phyloP scores from a whole-genome alignment of 768 basidiomycete genomes.

The Lactarius deliciosus region DNA sequence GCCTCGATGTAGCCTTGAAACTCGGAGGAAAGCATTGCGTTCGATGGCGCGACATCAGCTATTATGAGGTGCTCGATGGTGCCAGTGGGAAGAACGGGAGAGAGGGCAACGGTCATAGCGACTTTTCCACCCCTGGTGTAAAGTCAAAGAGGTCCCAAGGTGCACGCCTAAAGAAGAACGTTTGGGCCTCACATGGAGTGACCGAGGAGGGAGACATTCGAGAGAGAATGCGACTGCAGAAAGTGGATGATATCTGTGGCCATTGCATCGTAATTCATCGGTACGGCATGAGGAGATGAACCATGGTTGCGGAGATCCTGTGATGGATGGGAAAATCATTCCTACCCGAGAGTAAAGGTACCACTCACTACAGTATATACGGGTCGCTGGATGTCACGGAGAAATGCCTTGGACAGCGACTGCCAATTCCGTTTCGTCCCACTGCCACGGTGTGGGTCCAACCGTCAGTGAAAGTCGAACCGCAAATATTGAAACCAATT shows the following conservation, averaged over 20 bases:
- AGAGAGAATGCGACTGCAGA: constrained; percentile 51
- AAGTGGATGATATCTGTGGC: constrained; percentile 75
- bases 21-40: constrained; percentile 56
- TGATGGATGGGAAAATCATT: background rate
- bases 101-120: constrained; percentile 69
- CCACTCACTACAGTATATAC: constrained; percentile 68
- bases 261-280: constrained; percentile 79
- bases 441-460: constrained; percentile 39
- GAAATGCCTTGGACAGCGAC: constrained; percentile 74
- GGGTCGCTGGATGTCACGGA: constrained; percentile 59
- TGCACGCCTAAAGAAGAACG: no score
- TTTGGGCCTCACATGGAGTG: constrained; percentile 75
- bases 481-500: background rate
- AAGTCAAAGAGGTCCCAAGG: background rate
- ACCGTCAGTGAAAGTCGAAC: background rate
- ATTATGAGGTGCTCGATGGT: constrained; percentile 61
- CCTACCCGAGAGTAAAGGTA: background rate
- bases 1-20: constrained; percentile 64
- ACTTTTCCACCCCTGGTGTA: constrained; percentile 79
- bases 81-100: constrained; percentile 41
- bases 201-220: constrained; percentile 72
- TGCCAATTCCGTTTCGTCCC: constrained; percentile 91
- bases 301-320: constrained; percentile 94
- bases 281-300: constrained; percentile 66
- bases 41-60: constrained; percentile 79